Percentiles rank a stretch among this genome's conserved stretches.
These are phyloP conservation scores for Rhodotorula sp. DNA, from an alignment of 1,284 basidiomycete species.

Conservation along the genomic window DNA sequence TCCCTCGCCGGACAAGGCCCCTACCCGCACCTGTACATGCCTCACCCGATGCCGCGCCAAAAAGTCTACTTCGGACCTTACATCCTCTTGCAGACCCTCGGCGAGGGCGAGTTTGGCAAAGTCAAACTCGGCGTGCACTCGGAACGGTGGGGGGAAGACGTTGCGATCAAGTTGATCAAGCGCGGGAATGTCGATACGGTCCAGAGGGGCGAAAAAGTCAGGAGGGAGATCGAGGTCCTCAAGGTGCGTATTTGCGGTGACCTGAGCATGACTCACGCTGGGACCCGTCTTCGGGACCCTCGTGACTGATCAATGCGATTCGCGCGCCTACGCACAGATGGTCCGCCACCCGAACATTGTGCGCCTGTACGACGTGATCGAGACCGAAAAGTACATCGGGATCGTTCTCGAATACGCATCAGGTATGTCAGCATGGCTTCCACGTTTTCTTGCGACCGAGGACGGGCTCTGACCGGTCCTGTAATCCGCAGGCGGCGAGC, in stretches of 20 bases:
- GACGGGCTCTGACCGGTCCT: too few relatives aligned
- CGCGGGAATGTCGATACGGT: constrained; percentile 81
- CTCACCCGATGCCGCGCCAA: constrained; percentile 41
- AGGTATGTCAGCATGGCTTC: constrained; percentile 48
- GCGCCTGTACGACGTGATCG: constrained; percentile 95
- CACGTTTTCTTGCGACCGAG: not conserved
- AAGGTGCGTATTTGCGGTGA: constrained; percentile 60
- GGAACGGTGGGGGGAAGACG: constrained; percentile 88
- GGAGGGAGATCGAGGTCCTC: constrained; percentile 95
- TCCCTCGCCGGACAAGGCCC: constrained; percentile 31
- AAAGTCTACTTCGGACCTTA: constrained; percentile 84
- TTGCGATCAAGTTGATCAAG: constrained; percentile 98
- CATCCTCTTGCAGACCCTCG: constrained; percentile 90
- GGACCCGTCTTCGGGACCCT: not conserved
- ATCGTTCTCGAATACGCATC: constrained; percentile 99
- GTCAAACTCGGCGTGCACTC: constrained; percentile 95
- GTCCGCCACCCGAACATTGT: constrained; percentile 99
- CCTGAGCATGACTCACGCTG: not conserved
- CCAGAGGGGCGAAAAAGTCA: constrained; percentile 64
- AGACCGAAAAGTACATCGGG: constrained; percentile 99
- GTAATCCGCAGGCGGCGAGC: constrained; percentile 70
- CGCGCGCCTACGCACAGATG: constrained; percentile 56
- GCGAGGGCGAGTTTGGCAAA: constrained; percentile 99
- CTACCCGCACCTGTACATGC: constrained; percentile 39
- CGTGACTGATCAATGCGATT: not conserved